A percentile compares a stretch with the other conserved stretches of the same genome.
Conservation (phyloP, 148 eudicot species). For the Pouteria glomerata region DNA sequence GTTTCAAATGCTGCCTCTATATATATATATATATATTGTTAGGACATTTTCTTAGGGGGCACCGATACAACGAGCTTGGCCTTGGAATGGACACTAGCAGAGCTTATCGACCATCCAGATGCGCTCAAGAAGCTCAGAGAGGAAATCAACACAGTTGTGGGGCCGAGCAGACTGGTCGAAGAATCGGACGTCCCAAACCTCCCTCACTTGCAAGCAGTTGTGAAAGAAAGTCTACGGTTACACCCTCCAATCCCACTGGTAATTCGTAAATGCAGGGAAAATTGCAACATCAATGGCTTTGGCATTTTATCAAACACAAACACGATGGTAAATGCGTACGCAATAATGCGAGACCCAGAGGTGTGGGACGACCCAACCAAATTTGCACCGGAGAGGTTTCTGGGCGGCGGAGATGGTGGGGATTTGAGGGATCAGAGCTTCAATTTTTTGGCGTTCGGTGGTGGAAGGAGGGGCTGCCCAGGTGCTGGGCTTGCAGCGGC, state of each 20-base stretch:
- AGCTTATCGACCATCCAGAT: slow-evolving; percentile 33
- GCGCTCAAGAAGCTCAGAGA: slow-evolving; percentile 22
- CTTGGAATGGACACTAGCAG: slow-evolving; percentile 40
- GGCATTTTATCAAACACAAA: slow-evolving; percentile 15
- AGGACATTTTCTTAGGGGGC: slow-evolving; percentile 41
- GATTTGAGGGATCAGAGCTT: slow-evolving; percentile 9
- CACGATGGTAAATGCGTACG: slow-evolving; percentile 20
- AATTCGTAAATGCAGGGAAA: slow-evolving; percentile 18
- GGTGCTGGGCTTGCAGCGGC: slow-evolving; percentile 14
- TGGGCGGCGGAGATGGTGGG: slow-evolving; percentile 1
- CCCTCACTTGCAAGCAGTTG: slow-evolving; percentile 32
- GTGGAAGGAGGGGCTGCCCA: slow-evolving; percentile 24
- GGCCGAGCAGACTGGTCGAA: slow-evolving; percentile 17
- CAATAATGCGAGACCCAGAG: slow-evolving; percentile 30
- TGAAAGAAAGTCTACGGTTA: slow-evolving; percentile 34
- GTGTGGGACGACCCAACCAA: slow-evolving; percentile 28
- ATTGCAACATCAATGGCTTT: slow-evolving; percentile 27
- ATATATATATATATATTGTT: not conserved
- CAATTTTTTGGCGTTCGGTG: slow-evolving; percentile 21
- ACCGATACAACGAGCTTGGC: slow-evolving; percentile 31
- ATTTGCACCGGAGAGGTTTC: slow-evolving; percentile 33
- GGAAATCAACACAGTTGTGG: slow-evolving; percentile 20
- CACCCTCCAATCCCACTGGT: slow-evolving; percentile 31
- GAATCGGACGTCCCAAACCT: slow-evolving; percentile 40
- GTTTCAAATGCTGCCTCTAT: not conserved